Percentiles rank a stretch among this genome's conserved stretches.
phyloP scores from a whole-genome alignment of 257 asterid genomes.

The Ballota nigra region DNA sequence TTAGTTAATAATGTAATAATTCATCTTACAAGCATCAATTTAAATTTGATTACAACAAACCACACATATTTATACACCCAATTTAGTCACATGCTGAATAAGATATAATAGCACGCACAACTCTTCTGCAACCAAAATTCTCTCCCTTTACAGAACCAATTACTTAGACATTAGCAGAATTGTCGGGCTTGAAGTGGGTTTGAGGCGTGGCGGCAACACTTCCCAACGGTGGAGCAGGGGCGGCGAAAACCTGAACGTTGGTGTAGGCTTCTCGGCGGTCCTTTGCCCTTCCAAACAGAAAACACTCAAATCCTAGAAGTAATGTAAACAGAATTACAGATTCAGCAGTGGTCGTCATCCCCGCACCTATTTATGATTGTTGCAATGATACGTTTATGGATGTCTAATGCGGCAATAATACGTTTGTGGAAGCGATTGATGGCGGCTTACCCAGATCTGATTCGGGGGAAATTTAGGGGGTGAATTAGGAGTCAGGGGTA shows the following conservation, averaged over 20 bases:
- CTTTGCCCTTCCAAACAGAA: slow-evolving; percentile 69
- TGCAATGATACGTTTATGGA: no score
- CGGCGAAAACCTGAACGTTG: slow-evolving; percentile 70
- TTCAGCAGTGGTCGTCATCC: no score
- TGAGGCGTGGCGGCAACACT: slow-evolving; percentile 20
- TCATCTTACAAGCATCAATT: neutral
- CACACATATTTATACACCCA: neutral
- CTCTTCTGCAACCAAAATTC: neutral
- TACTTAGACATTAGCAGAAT: slow-evolving; percentile 42
- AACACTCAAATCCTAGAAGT: slow-evolving; percentile 80
- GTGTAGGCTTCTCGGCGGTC: slow-evolving; percentile 67
- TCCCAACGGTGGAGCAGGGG: slow-evolving; percentile 77
- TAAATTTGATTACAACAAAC: neutral
- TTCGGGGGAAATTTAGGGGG: no score
- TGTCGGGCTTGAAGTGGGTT: slow-evolving; percentile 38
- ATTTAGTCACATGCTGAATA: no score
- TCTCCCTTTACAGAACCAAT: neutral
- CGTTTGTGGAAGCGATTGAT: no score
- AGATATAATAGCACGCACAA: no score
- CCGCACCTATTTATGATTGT: no score
- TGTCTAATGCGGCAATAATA: no score
- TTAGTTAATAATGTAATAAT: no score
- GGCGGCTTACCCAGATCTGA: no score
- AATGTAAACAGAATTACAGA: slow-evolving; percentile 67
- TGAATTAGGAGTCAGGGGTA: no score